Percentiles rank a stretch among this genome's conserved stretches.
These are phyloP conservation scores for Petrea volubilis DNA, from an alignment of 257 asterid genomes.

Conservation along the genomic window DNA sequence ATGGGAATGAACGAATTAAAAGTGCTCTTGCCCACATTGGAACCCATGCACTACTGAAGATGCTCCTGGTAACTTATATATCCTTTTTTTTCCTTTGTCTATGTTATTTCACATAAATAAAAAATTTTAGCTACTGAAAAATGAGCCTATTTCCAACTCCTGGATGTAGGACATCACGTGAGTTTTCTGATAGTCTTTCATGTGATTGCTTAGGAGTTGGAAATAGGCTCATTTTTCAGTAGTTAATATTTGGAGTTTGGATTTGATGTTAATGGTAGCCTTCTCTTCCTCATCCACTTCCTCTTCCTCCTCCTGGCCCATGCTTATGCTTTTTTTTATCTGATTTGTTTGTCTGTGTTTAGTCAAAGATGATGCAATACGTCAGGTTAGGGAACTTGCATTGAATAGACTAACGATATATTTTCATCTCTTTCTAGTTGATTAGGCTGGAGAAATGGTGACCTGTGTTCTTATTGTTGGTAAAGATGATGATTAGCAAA, in stretches of 20 bases:
- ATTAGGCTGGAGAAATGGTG: not conserved
- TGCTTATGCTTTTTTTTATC: not conserved
- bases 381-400: too few species aligned
- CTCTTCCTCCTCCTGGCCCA: not conserved
- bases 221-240: constrained; percentile 12
- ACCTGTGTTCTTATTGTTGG: not conserved
- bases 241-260: not conserved
- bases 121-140: too few species aligned
- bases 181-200: not conserved
- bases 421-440: not conserved
- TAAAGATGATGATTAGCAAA: constrained; percentile 2
- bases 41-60: constrained; percentile 82
- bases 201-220: not conserved
- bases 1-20: constrained; percentile 64
- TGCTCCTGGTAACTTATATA: constrained; percentile 77
- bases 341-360: too few species aligned
- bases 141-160: too few species aligned
- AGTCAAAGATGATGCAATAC: too few species aligned
- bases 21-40: constrained; percentile 91
- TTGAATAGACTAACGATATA: not conserved
- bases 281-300: too few species aligned
- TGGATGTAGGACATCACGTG: too few species aligned
- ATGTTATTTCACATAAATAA: too few species aligned
- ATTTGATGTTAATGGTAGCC: too few species aligned
- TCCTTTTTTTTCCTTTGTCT: too few species aligned